Percentiles rank a stretch among this genome's conserved stretches.
Conservation (phyloP, 2,329 filamentous ascomycete species). For the Akanthomyces lecanii region DNA sequence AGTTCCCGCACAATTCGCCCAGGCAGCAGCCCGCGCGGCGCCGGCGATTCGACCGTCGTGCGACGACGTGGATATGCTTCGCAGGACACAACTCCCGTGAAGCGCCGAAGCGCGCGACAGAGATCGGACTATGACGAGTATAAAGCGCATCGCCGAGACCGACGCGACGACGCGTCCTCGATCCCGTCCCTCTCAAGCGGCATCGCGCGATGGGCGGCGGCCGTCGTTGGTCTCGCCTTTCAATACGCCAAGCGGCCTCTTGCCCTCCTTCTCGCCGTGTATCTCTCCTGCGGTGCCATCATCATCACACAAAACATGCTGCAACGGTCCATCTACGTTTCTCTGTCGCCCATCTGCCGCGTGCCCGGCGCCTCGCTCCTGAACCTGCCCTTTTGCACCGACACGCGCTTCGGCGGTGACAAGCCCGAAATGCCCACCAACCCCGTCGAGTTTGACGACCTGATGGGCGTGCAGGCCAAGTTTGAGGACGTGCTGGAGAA, state of each 20-base stretch:
- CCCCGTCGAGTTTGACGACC: slow-evolving; percentile 64
- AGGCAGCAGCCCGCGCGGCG: slow-evolving; percentile 20
- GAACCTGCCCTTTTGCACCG: slow-evolving; percentile 59
- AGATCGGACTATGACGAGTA: slow-evolving; percentile 20
- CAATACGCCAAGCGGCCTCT: slow-evolving; percentile 61
- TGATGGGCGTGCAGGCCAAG: slow-evolving; percentile 69
- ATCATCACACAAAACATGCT: slow-evolving; percentile 60
- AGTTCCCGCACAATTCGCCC: slow-evolving; percentile 33
- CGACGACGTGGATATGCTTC: slow-evolving; percentile 25
- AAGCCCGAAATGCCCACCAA: slow-evolving; percentile 24
- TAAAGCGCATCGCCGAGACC: slow-evolving; percentile 11
- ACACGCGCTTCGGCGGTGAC: not conserved
- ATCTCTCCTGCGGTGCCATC: slow-evolving; percentile 55
- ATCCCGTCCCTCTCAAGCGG: slow-evolving; percentile 37
- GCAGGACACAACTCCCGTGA: slow-evolving; percentile 25
- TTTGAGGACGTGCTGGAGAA: slow-evolving; percentile 73
- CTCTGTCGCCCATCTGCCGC: slow-evolving; percentile 65
- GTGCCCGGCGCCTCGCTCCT: slow-evolving; percentile 62
- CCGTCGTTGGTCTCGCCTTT: slow-evolving; percentile 56
- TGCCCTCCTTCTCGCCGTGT: slow-evolving; percentile 56
- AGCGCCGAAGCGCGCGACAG: slow-evolving; percentile 22
- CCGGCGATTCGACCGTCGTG: slow-evolving; percentile 23
- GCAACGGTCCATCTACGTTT: slow-evolving; percentile 55
- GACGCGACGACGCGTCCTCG: slow-evolving; percentile 24
- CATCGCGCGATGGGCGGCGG: slow-evolving; percentile 46